Percentiles rank a stretch among this genome's conserved stretches.
phyloP scores from a whole-genome alignment of 139 green algal genomes.

The Diplosphaera chodatii region DNA sequence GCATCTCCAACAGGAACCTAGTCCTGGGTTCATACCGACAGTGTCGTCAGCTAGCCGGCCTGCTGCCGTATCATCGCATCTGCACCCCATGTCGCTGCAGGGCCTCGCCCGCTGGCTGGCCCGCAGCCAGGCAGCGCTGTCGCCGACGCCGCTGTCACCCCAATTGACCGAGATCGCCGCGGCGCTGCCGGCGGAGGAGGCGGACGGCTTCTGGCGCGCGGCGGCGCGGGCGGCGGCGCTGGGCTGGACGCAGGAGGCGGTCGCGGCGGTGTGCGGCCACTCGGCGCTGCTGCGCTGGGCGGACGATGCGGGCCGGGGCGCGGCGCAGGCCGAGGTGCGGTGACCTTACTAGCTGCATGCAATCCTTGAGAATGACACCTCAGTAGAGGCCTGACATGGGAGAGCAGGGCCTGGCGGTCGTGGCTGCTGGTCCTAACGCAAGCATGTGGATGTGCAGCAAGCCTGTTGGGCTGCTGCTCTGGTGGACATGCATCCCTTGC shows the following conservation, averaged over 20 bases:
- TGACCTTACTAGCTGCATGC: too few species aligned
- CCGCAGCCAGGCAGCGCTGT: not conserved
- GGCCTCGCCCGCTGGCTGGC: not conserved
- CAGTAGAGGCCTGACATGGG: too few species aligned
- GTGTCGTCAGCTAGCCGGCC: too few species aligned
- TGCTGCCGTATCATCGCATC: too few species aligned
- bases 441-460: too few species aligned
- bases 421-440: too few species aligned
- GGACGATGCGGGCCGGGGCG: not conserved
- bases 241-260: not conserved
- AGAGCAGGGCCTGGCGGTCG: too few species aligned
- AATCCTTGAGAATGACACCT: too few species aligned
- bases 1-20: too few species aligned
- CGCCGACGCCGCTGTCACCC: not conserved
- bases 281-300: not conserved
- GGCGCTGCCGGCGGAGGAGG: not conserved
- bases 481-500: too few species aligned
- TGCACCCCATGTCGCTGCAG: not conserved
- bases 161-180: not conserved
- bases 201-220: not conserved
- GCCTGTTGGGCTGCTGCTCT: too few species aligned
- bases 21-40: too few species aligned
- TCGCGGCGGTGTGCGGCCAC: not conserved
- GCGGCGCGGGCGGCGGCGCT: not conserved
- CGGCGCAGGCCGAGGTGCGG: not conserved